phyloP scores from a whole-genome alignment of 805 yeast species.

The Scheffersomyces coipomensis region DNA sequence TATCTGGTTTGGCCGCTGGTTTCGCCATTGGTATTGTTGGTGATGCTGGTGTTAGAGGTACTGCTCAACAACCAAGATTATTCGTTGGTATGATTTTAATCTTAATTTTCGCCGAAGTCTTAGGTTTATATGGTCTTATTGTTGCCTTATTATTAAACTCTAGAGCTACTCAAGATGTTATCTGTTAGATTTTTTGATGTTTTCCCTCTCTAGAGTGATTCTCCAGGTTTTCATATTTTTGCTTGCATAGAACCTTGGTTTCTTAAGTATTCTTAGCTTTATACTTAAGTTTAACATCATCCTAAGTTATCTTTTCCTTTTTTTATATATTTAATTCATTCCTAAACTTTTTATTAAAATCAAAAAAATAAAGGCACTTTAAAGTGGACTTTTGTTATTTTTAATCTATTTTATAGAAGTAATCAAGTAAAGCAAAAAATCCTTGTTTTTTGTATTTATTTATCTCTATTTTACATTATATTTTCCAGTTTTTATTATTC shows the following conservation, averaged over 20 bases:
- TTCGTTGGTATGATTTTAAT: slow-evolving; percentile 98
- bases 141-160: slow-evolving; percentile 97
- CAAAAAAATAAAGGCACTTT: background rate
- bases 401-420: background rate
- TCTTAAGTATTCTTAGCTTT: background rate
- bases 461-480: too few species aligned
- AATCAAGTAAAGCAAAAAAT: too few species aligned
- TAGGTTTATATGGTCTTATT: slow-evolving; percentile 97
- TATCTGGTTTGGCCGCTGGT: slow-evolving; percentile 97
- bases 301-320: background rate
- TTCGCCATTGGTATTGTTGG: slow-evolving; percentile 99
- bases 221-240: too few species aligned
- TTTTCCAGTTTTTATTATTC: background rate
- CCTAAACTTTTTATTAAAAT: too few species aligned
- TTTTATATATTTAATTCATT: background rate
- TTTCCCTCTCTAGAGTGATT: too few species aligned
- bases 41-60: slow-evolving; percentile 99
- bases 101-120: slow-evolving; percentile 97
- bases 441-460: too few species aligned
- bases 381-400: too few species aligned
- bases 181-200: slow-evolving; percentile 53
- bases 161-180: slow-evolving; percentile 90
- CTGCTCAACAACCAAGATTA: slow-evolving; percentile 96
- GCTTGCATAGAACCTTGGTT: background rate
- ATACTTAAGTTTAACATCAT: too few species aligned